These are phyloP conservation scores for Aureobasidium subglaciale DNA, from an alignment of 2,329 filamentous ascomycete species.

Conservation along the genomic window DNA sequence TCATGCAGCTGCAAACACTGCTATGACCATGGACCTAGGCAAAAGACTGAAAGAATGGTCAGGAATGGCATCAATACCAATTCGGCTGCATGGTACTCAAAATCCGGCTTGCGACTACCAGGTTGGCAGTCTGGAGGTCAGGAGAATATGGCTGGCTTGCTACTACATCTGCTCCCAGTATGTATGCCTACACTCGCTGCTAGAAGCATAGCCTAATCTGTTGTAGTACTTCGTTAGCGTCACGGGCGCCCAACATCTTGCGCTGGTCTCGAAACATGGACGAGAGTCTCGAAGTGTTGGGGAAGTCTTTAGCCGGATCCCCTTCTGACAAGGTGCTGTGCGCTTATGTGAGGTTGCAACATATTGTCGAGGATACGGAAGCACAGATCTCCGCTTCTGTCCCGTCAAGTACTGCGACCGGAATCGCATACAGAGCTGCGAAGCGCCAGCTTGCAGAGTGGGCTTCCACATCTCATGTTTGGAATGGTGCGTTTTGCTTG, in stretches of 20 bases:
- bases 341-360: not conserved
- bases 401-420: not conserved
- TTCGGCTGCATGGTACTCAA: not conserved
- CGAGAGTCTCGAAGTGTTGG: not conserved
- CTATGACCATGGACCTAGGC: not conserved
- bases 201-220: not conserved
- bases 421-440: not conserved
- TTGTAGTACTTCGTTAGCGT: not conserved
- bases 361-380: not conserved
- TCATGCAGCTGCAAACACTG: not conserved
- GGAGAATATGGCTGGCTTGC: not conserved
- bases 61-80: not conserved
- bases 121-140: not conserved
- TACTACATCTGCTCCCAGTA: not conserved
- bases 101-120: not conserved
- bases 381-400: not conserved
- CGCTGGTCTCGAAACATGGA: not conserved
- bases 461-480: not conserved
- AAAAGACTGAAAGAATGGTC: not conserved
- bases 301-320: not conserved
- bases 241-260: not conserved
- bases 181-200: rapidly evolving
- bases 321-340: not conserved
- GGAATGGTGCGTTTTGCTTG: not conserved
- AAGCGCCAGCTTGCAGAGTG: not conserved